Percentiles rank a stretch among this genome's conserved stretches.
Evolutionary conservation across 441 rosid species (phyloP).

Genomic region (Aquilaria agallochum): DNA sequence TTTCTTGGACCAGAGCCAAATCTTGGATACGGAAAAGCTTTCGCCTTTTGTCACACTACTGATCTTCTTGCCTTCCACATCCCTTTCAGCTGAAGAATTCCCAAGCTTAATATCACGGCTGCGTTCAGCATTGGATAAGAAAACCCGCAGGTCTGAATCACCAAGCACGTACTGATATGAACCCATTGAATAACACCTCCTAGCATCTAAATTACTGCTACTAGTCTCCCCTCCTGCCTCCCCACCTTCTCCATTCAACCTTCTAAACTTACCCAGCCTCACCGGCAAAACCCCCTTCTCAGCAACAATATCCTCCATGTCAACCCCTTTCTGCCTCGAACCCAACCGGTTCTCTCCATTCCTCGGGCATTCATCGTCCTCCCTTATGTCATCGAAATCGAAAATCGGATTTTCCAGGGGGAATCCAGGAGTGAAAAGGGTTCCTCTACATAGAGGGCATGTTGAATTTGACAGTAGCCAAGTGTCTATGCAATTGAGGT

Average conservation of each 20-base stretch:
- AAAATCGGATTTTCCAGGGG: slow-evolving; percentile 58
- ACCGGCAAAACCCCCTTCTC: slow-evolving; percentile 57
- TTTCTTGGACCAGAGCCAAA: slow-evolving; percentile 97
- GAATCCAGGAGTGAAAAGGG: slow-evolving; percentile 49
- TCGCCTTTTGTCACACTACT: slow-evolving; percentile 61
- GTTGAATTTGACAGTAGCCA: slow-evolving; percentile 72
- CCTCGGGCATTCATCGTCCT: slow-evolving; percentile 34
- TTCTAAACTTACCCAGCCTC: slow-evolving; percentile 65
- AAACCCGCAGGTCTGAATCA: slow-evolving; percentile 66
- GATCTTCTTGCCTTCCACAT: slow-evolving; percentile 54
- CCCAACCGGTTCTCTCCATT: slow-evolving; percentile 24
- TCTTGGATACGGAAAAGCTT: slow-evolving; percentile 89
- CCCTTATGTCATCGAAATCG: slow-evolving; percentile 53
- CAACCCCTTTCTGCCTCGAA: slow-evolving; percentile 46
- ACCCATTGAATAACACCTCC: slow-evolving; percentile 73
- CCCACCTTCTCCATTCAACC: slow-evolving; percentile 29
- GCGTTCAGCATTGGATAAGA: slow-evolving; percentile 32
- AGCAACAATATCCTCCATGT: slow-evolving; percentile 53
- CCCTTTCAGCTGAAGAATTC: slow-evolving; percentile 30
- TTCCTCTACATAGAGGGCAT: slow-evolving; percentile 66
- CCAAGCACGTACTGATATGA: slow-evolving; percentile 66
- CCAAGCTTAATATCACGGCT: slow-evolving; percentile 25
- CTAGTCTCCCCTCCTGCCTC: slow-evolving; percentile 62
- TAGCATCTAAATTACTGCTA: slow-evolving; percentile 64
- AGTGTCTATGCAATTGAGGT: slow-evolving; percentile 61